Percentiles rank a stretch among this genome's conserved stretches.
Evolutionary conservation across 305 asterid genomes (phyloP).

Genomic region (Fraxinus velutina): DNA sequence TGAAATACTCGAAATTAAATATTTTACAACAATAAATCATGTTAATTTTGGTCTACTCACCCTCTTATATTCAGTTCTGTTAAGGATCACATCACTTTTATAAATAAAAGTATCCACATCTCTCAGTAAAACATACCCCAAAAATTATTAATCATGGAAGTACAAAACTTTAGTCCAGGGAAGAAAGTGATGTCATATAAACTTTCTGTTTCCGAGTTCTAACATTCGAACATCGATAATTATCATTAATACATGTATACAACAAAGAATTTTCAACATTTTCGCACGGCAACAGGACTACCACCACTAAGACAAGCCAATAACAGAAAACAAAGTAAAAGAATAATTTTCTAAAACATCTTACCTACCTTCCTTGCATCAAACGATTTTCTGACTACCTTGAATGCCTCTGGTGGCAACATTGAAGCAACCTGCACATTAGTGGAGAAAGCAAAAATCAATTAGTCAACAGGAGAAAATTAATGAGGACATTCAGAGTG

Average conservation of each 20-base stretch:
- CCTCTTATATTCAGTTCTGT: neutral
- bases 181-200: neutral
- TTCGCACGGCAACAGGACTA: neutral
- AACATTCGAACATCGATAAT: neutral
- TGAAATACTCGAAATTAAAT: neutral
- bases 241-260: neutral
- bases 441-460: slow-evolving; percentile 4
- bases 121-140: neutral
- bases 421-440: slow-evolving; percentile 80
- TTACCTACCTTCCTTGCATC: slow-evolving; percentile 90
- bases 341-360: neutral
- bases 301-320: neutral
- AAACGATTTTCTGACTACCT: slow-evolving; percentile 81
- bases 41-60: neutral
- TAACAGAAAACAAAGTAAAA: neutral
- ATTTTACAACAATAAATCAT: neutral
- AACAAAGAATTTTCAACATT: neutral
- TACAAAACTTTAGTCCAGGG: neutral
- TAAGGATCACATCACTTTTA: neutral
- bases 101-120: neutral
- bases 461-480: neutral
- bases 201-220: neutral
- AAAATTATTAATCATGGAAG: neutral
- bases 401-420: slow-evolving; percentile 89
- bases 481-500: neutral